Base-by-base conservation (phyloP, 768 basidiomycete genomes). In the Leccinellum rugosiceps region DNA sequence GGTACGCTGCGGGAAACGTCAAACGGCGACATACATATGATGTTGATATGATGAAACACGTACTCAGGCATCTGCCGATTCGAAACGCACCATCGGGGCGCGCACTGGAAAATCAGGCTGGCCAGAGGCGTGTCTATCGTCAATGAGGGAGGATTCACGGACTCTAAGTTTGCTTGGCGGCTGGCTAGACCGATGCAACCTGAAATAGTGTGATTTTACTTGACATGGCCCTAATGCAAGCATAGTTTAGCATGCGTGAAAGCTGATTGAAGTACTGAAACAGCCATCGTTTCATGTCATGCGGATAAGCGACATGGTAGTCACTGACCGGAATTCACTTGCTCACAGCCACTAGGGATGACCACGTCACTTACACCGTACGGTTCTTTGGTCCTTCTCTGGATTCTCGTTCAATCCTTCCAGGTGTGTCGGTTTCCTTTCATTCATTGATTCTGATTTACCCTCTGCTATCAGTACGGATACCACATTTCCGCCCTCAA, bases 401-500 rank as follows among this genome's bases (percentile, higher is more conserved):
- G 89, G 89, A 75, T 89, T 13, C 80, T 89, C 47, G 59, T 82
- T 15, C 78, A 77, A 50, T 79, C 86, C 10, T 90, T 90, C 66
- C 75, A 77, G 74, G 79, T 73, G 63, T 57, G 69, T 60, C 31
- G 2, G 32, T 2, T 30, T 32, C n/a, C 25, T 32, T 15, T 23
- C 49, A 23, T 32, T 3, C 4, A 14, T 1, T 11, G 9, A 4
- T n/a, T 46, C 28, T 15, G 17, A 8, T 31, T 53, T 15, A 58
- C 34, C 6, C 26, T 30, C 14, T 28, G 48, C 45, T 53, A 14
- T 25, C 53, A 91, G 83, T 92, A 92, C 75, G 94, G 94, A n/a
- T 97, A 90, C 72, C 92, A 96, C 71, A 91, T 94, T 43, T 90
- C 93, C 2, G 87, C 87, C 15, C 81, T 98, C 58, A 98, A 98